Percentiles rank a stretch among this genome's conserved stretches.
Evolutionary conservation across 352 stramenopile species (phyloP).

Genomic region (Pythium brassicae): DNA sequence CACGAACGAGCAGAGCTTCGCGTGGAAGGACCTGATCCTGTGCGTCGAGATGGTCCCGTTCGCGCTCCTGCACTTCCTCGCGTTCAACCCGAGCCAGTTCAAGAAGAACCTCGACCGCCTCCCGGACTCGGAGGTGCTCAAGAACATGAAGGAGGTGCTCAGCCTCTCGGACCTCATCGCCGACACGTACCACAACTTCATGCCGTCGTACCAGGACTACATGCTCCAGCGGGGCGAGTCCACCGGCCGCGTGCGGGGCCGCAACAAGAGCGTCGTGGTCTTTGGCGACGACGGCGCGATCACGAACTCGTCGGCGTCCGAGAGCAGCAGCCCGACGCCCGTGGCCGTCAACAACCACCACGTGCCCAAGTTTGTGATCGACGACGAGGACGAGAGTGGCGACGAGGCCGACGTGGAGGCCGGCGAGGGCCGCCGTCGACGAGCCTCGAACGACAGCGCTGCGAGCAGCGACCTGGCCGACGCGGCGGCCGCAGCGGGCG

Average conservation of each 20-base stretch:
- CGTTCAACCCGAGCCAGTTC: slow-evolving; percentile 82
- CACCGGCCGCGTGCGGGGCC: slow-evolving; percentile 24
- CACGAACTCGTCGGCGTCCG: slow-evolving; percentile 33
- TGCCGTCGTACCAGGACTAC: slow-evolving; percentile 83
- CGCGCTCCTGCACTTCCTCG: slow-evolving; percentile 64
- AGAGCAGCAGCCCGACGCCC: slow-evolving; percentile 46
- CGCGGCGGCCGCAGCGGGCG: too few species aligned
- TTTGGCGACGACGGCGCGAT: slow-evolving; percentile 40
- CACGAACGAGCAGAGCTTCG: slow-evolving; percentile 78
- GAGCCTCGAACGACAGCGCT: background rate
- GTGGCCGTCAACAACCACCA: slow-evolving; percentile 50
- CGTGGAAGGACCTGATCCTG: slow-evolving; percentile 90
- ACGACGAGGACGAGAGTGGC: slow-evolving; percentile 50
- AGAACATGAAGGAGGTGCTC: slow-evolving; percentile 87
- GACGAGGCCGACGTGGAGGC: slow-evolving; percentile 32
- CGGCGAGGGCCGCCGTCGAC: slow-evolving; percentile 1
- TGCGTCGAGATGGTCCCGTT: slow-evolving; percentile 89
- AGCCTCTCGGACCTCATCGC: slow-evolving; percentile 75
- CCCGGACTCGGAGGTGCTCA: slow-evolving; percentile 78
- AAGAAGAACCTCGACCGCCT: slow-evolving; percentile 70
- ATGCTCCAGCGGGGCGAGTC: slow-evolving; percentile 73
- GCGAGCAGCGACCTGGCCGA: too few species aligned
- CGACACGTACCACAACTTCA: slow-evolving; percentile 87
- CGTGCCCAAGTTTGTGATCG: slow-evolving; percentile 65
- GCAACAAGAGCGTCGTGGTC: slow-evolving; percentile 30